Conservation (phyloP, 2,329 filamentous ascomycete genomes). For the Sporothrix sp. region DNA sequence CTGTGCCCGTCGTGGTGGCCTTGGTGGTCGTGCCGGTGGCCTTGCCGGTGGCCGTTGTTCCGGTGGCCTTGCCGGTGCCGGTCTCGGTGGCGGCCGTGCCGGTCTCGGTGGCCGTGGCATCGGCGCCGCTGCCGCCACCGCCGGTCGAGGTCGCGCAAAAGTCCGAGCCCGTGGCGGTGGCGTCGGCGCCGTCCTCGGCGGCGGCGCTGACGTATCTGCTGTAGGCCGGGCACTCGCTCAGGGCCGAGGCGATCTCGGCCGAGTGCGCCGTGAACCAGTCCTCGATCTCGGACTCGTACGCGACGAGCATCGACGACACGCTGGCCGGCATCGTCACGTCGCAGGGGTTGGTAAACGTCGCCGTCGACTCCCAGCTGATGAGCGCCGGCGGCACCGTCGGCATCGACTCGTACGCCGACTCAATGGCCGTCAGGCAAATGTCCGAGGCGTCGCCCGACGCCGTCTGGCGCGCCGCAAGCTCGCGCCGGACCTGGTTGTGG, state of each 20-base stretch:
- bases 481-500: conserved; percentile 14
- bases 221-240: conserved; percentile 22
- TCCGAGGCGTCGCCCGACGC: background rate
- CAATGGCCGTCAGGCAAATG: conserved; percentile 18
- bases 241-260: conserved; percentile 17
- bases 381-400: conserved; percentile 22
- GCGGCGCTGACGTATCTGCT: conserved; percentile 5
- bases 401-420: conserved; percentile 16
- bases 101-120: background rate
- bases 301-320: conserved; percentile 16
- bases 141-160: background rate
- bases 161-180: background rate
- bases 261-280: conserved; percentile 21
- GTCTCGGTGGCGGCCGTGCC: background rate
- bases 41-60: background rate
- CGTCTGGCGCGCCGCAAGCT: conserved; percentile 20
- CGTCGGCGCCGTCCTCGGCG: background rate
- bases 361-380: conserved; percentile 15
- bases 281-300: conserved; percentile 18
- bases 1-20: background rate
- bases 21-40: background rate
- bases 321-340: conserved; percentile 18
- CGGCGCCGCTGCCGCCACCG: background rate
- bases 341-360: conserved; percentile 21
- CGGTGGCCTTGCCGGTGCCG: background rate